Evolutionary conservation across 2,329 filamentous ascomycete species (phyloP).

Genomic region (Cladosporium sp.): DNA sequence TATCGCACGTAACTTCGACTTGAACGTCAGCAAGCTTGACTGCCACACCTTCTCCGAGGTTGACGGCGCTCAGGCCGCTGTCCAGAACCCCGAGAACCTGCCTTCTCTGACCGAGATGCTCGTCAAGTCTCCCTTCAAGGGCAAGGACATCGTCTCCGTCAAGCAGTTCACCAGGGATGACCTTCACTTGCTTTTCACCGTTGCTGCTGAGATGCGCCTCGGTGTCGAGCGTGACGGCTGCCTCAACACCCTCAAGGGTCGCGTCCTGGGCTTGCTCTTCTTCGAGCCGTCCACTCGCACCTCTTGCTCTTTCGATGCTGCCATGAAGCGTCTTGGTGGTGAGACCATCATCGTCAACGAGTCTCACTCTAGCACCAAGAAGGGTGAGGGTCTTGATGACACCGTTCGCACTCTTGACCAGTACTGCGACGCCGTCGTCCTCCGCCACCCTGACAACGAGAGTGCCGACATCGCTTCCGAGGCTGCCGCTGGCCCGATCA

Average conservation of each 20-base stretch:
- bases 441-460: conserved; percentile 82
- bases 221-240: conserved; percentile 91
- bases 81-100: conserved; percentile 41
- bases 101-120: conserved; percentile 66
- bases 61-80: conserved; percentile 26
- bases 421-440: conserved; percentile 93
- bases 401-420: conserved; percentile 89
- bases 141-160: conserved; percentile 86
- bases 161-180: conserved; percentile 84
- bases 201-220: conserved; percentile 95
- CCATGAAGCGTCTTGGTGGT: conserved; percentile 96
- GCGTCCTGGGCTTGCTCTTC: conserved; percentile 88
- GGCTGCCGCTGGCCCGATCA: conserved; percentile 84
- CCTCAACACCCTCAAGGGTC: conserved; percentile 78
- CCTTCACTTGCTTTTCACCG: conserved; percentile 88
- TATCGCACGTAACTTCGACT: conserved; percentile 80
- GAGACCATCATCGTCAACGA: conserved; percentile 79
- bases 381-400: conserved; percentile 91
- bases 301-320: conserved; percentile 91
- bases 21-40: conserved; percentile 79
- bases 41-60: conserved; percentile 71
- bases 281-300: conserved; percentile 97
- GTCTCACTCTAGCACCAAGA: conserved; percentile 80
- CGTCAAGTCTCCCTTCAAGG: conserved; percentile 79
- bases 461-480: conserved; percentile 80